Conservation (phyloP, 805 yeast species). For the Wickerhamiella occidentalis region DNA sequence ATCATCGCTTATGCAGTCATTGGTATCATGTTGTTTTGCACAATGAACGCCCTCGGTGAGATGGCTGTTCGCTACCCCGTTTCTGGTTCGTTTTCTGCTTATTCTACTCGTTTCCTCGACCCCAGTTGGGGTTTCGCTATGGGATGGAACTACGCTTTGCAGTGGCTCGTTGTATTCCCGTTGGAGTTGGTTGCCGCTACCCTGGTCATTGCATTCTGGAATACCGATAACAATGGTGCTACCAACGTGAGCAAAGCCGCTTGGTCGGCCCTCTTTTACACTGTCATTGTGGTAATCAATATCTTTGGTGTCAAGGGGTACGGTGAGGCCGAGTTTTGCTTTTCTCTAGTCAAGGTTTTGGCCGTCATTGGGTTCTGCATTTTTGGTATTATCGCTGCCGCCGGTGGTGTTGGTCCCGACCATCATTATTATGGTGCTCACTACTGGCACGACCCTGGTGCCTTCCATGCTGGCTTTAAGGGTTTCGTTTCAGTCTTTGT, state of each 20-base stretch:
- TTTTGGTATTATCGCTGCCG: conserved; percentile 39
- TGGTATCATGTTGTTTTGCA: conserved; percentile 45
- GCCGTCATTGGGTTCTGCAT: conserved; percentile 45
- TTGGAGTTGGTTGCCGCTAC: conserved; percentile 48
- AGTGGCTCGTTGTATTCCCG: conserved; percentile 47
- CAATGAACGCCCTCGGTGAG: conserved; percentile 50
- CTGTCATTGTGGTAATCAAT: conserved; percentile 34
- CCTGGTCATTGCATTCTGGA: conserved; percentile 40
- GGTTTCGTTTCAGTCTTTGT: conserved; percentile 56
- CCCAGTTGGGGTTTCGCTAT: conserved; percentile 53
- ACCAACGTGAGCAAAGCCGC: conserved; percentile 35
- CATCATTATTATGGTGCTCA: conserved; percentile 40
- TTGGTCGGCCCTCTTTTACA: conserved; percentile 39
- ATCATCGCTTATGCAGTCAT: conserved; percentile 36
- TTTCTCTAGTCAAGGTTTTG: conserved; percentile 40
- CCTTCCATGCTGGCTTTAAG: conserved; percentile 47
- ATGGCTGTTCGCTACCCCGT: conserved; percentile 51
- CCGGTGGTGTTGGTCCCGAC: conserved; percentile 48
- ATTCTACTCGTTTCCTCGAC: conserved; percentile 45
- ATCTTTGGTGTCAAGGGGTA: conserved; percentile 41
- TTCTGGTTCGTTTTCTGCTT: conserved; percentile 45
- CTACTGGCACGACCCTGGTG: conserved; percentile 36
- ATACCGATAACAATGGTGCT: conserved; percentile 46
- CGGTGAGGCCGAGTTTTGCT: conserved; percentile 50
- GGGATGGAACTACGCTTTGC: conserved; percentile 52